Conservation (phyloP, 177 flowering plant species). For the Vitis hybrid region DNA sequence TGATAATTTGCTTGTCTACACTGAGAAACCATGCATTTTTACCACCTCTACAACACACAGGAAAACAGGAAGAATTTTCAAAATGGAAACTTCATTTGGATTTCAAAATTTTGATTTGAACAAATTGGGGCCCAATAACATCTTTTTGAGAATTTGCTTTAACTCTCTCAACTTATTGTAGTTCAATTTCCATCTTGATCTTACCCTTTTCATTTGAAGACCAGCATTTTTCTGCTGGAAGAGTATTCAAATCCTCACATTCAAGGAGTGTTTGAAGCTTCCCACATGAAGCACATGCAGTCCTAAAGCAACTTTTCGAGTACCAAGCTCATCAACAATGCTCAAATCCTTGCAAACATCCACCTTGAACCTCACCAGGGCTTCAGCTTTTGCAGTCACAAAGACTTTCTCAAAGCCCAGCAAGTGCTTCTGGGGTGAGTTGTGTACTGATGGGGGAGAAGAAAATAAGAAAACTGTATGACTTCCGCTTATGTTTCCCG, state of each 20-base stretch:
- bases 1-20: too few species aligned
- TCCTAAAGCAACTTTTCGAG: constrained; percentile 71
- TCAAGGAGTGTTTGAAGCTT: constrained; percentile 63
- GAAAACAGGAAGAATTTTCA: background rate
- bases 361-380: constrained; percentile 58
- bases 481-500: constrained; percentile 53
- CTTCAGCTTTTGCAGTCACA: constrained; percentile 37
- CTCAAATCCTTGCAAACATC: constrained; percentile 92
- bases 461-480: constrained; percentile 79
- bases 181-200: constrained; percentile 4
- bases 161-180: constrained; percentile 12
- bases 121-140: constrained; percentile 10
- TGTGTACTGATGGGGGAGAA: constrained; percentile 68
- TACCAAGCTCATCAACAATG: constrained; percentile 78
- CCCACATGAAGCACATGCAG: constrained; percentile 81
- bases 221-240: background rate
- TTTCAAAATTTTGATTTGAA: constrained; percentile 1
- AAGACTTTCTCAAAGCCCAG: constrained; percentile 80
- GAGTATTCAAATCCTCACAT: constrained; percentile 46
- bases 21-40: too few species aligned
- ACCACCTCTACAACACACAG: background rate
- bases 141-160: constrained; percentile 20
- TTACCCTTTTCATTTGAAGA: background rate
- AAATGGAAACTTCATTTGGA: background rate
- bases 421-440: constrained; percentile 79